Evolutionary conservation across 2,329 filamentous ascomycete species (phyloP), one percentile per base, ranked within the genome.

Genomic region (Scedosporium boydii): DNA sequence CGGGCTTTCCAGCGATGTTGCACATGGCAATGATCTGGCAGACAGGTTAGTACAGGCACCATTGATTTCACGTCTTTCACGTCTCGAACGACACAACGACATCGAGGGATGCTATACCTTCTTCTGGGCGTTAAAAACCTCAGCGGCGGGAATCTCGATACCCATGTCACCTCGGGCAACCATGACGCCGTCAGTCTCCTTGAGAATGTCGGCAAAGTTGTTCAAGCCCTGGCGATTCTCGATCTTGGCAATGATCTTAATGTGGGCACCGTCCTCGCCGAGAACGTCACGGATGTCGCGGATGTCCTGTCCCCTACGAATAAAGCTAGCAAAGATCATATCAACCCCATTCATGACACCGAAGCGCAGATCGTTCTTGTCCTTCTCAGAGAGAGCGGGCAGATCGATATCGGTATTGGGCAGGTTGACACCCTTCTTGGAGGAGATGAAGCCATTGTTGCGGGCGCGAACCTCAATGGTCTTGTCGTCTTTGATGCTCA

Each of bases 161-260:
- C 95, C 95, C 67, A 96, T 82, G 58, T 66, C 64, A 81, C 95
- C 95, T 86, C 95, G 93, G 72, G 95, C 95, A 69, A 99, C 95
- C 95, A 99, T 99, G 82, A 99, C 93, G 84, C 95, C 95, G 76
- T 99, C 95, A 5, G 95, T 98, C 81, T 93, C 91, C 74, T 86
- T 84, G 65, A 99, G 87, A 72, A 99, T 99, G 81, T 98, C 93
- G 70, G 90, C 87, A 77, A 99, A 99, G 86, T 99, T 99, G 88
- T 99, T 98, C 68, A 99, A 90, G 79, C 95, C 95, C 80, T 99
- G 95, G 78, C 96, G 91, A 84, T 99, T 99, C 86, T 99, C 95
- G 70, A 99, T 96, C 89, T 99, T 99, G 85, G 95, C 90, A 75
- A 99, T 98, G 80, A 99, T 96, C 82, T 99, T 93, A 72, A 99